Base-by-base conservation (phyloP, 768 basidiomycete genomes). In the Thelephora ganbajun region DNA sequence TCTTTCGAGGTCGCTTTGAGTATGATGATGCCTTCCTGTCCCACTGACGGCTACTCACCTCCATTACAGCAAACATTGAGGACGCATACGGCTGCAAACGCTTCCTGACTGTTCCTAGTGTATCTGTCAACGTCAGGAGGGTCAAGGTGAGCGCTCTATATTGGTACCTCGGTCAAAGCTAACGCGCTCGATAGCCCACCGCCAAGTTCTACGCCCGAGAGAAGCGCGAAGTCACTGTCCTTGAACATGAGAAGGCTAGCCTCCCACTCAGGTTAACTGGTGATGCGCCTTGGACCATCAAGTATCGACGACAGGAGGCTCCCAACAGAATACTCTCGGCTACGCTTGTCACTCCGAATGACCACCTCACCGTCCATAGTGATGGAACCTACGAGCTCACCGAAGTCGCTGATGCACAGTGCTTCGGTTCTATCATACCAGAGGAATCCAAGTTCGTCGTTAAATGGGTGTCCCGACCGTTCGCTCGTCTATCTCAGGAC, bases 281-380 rank as follows among this genome's bases (percentile, higher is more conserved):
- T 5, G 86, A 93, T 61, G 83, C 80, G 92, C 91, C 94, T 6
- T 99, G 94, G 94, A 71, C 66, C 12, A 61, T 99, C 41, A 77
- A 74, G 50, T 97, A 93, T 61, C 77, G 77, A 30, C 72, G 67
- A 33, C 58, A 62, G 6, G 72, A 72, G 19, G 66, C 64, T 3
- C 67, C 72, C 1, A 67, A 67, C 22, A 61, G 61, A 37, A 51
- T 70, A 6, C 57, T 66, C 22, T 64, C 66, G 16, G 67, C 66
- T 33, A 69, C 59, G 41, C 61, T 81, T 42, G 68, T 61, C 18
- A 76, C 73, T 43, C 74, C 80, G 0, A 96, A 94, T 56, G 85
- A 78, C 48, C 63, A 79, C 45, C 70, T 94, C 19, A 67, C 66
- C 43, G 84, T 92, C n/a, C 70, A 66, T n/a, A 69, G 79, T n/a